Conservation (phyloP, 805 yeast genomes). For the Maudiozyma saulgeensis region DNA sequence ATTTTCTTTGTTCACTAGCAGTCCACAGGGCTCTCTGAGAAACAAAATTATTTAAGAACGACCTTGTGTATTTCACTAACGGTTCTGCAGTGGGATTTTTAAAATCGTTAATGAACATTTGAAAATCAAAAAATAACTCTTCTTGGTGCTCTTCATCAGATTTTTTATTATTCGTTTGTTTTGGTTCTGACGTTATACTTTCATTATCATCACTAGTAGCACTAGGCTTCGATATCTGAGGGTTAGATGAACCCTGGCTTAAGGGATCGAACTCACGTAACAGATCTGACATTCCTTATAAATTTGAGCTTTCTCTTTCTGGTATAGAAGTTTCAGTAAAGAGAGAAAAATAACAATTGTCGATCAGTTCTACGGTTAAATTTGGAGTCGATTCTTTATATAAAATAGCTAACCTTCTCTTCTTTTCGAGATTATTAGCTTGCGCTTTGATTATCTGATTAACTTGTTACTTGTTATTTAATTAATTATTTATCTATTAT, state of each 20-base stretch:
- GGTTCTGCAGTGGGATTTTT: conserved; percentile 78
- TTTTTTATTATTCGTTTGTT: not conserved
- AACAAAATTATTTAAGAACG: conserved; percentile 67
- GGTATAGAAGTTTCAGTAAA: too few species aligned
- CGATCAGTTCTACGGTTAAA: too few species aligned
- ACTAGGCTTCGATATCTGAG: not conserved
- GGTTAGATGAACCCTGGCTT: not conserved
- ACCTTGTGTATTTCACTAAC: conserved; percentile 71
- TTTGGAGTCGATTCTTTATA: too few species aligned
- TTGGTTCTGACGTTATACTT: not conserved
- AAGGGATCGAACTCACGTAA: conserved; percentile 10
- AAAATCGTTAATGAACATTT: conserved; percentile 61
- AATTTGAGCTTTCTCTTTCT: too few species aligned
- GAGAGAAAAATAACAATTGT: too few species aligned
- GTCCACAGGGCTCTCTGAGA: conserved; percentile 55
- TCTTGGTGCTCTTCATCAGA: conserved; percentile 5
- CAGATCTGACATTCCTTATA: conserved; percentile 1
- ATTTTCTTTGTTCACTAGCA: conserved; percentile 65
- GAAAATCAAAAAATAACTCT: conserved; percentile 62
- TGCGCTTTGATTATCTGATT: too few species aligned
- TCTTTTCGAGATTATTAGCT: too few species aligned
- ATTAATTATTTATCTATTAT: too few species aligned
- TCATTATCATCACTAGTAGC: not conserved
- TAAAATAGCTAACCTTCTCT: too few species aligned
- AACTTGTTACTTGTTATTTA: too few species aligned